Percentiles rank a stretch among this genome's conserved stretches.
Evolutionary conservation across 441 rosid species (phyloP).

Genomic region (Eugenia klotzschiana): DNA sequence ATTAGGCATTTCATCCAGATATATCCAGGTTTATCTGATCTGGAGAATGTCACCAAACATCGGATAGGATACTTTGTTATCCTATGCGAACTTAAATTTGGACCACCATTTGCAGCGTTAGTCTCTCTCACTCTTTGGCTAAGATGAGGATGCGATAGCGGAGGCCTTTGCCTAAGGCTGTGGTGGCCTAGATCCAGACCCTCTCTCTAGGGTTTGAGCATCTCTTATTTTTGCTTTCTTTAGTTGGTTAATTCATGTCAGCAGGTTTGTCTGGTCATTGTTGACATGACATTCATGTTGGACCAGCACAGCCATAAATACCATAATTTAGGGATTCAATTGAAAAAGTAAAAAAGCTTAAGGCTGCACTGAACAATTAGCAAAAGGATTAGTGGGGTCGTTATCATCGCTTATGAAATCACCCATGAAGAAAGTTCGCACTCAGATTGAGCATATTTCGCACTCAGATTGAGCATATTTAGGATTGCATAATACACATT

Average conservation of each 20-base stretch:
- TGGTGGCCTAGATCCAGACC: background rate
- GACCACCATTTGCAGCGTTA: background rate
- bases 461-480: background rate
- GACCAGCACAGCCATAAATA: background rate
- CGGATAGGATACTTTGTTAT: no score
- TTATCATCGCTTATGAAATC: background rate
- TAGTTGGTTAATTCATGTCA: background rate
- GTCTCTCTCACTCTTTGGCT: background rate
- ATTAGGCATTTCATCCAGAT: no score
- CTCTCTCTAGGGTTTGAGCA: background rate
- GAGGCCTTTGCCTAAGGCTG: background rate
- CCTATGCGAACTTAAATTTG: no score
- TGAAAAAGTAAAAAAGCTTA: background rate
- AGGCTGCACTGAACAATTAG: background rate
- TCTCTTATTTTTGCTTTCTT: background rate
- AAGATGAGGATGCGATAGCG: background rate
- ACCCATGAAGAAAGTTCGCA: background rate
- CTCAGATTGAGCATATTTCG: background rate
- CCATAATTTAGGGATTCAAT: background rate
- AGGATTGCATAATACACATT: background rate
- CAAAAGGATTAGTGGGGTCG: background rate
- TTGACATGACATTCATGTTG: background rate
- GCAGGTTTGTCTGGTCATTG: background rate
- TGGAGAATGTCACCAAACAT: no score
- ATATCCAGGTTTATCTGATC: no score